Evolutionary conservation across 176 grass and related monocot species (phyloP), one percentile per base, ranked within the genome.

Genomic region (Ensete glaucum): DNA sequence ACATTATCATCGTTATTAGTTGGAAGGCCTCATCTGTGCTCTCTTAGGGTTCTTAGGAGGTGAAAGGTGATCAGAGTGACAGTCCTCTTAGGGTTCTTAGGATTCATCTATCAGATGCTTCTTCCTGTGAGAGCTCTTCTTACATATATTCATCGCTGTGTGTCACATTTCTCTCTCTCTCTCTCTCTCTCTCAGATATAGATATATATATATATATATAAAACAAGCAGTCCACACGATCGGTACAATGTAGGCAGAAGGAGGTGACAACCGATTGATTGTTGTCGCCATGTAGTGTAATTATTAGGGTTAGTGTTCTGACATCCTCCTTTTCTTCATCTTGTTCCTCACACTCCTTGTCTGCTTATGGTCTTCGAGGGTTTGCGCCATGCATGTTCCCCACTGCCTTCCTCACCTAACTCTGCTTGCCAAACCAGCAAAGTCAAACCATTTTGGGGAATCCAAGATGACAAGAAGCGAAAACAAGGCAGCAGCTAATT

Each of bases 201-300:
- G 34, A 67, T 67, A 27, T 67, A 29, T 67, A 29, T 67, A 67
- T 67, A 67, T 67, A 67, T 27, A 66, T 66, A 27, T 27, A 66
- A 66, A 12, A 27, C 80, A 71, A 57, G 73, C 73, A 77, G 76
- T 62, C 78, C 79, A 73, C 72, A 77, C 75, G 58, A 48, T 62
- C 25, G 20, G 74, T 76, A 82, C 76, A 82, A 64, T 77, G 72
- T 68, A 73, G 76, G 64, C 82, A 82, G 50, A 72, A 63, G 27
- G 84, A 89, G 57, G 81, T 78, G 77, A 89, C 80, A 88, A 78
- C 82, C 75, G 85, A 87, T 85, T 90, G 87, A 90, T 93, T 81
- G 90, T 85, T 89, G 87, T 89, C 87, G 73, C 84, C 80, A 81
- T 82, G 74, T 54, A 29, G 16, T 20, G 78, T 72, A 79, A 88